These are phyloP conservation scores for Ophiocordyceps polyrhachis-furcata DNA, from an alignment of 2,329 filamentous ascomycete species.

Conservation along the genomic window DNA sequence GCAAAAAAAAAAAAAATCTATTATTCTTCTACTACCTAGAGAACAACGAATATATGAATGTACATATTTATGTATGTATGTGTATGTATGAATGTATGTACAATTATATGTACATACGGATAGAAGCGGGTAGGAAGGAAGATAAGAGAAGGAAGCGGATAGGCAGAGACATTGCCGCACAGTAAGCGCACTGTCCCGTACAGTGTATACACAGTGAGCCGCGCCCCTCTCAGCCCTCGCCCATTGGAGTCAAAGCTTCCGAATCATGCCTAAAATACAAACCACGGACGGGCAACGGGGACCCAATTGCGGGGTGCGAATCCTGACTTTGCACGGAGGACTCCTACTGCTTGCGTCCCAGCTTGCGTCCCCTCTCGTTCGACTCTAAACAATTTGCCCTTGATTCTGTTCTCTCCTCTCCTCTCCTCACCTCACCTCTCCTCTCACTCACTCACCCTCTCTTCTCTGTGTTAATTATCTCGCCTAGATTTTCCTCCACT, in stretches of 20 bases:
- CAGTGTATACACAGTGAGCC: background rate
- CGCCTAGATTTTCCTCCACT: background rate
- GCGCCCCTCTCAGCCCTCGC: background rate
- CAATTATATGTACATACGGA: too few relatives aligned
- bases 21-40: too few relatives aligned
- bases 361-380: background rate
- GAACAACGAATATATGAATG: too few relatives aligned
- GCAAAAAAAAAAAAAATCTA: too few relatives aligned
- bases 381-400: background rate
- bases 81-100: too few relatives aligned
- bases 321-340: background rate
- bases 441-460: slow-evolving; percentile 3
- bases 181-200: too few relatives aligned
- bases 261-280: slow-evolving; percentile 15
- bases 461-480: background rate
- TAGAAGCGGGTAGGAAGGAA: too few relatives aligned
- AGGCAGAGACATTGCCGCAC: too few relatives aligned
- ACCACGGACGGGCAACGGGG: background rate
- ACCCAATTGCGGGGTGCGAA: background rate
- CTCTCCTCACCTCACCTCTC: too few relatives aligned
- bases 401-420: background rate
- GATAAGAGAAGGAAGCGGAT: too few relatives aligned
- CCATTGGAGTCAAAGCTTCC: background rate
- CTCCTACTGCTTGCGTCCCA: background rate
- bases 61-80: too few relatives aligned